Conservation (phyloP, 371 early-diverging fungal species). For the Blastocladiella emersonii region DNA sequence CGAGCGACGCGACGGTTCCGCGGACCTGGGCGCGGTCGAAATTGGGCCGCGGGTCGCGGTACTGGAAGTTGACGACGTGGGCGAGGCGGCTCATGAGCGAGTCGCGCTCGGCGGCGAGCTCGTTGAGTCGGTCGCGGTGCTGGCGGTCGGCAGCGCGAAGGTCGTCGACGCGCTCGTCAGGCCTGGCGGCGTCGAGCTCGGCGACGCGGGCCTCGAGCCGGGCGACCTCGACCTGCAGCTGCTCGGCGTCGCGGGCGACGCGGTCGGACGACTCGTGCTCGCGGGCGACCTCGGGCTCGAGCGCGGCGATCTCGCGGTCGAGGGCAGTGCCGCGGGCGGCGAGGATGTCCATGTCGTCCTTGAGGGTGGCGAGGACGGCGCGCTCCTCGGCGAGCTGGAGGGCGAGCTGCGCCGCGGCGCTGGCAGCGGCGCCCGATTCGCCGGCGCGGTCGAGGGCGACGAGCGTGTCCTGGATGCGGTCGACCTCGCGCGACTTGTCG, state of each 20-base stretch:
- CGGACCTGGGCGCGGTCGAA: conserved; percentile 82
- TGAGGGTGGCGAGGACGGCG: neutral
- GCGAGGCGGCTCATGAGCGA: too few species aligned
- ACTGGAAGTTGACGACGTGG: conserved; percentile 22
- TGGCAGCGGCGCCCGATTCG: neutral
- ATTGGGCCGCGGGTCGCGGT: conserved; percentile 21
- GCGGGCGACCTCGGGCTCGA: neutral
- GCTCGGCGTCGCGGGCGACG: neutral
- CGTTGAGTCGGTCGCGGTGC: too few species aligned
- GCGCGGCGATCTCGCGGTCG: neutral
- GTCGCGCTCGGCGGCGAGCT: too few species aligned
- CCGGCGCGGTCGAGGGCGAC: neutral
- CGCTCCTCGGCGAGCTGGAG: neutral
- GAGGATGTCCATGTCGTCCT: neutral
- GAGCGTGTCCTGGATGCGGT: neutral
- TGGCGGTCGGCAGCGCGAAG: too few species aligned
- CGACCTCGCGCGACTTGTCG: neutral
- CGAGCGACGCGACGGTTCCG: conserved; percentile 81
- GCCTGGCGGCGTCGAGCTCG: too few species aligned
- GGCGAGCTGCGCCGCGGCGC: neutral
- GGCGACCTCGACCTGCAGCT: neutral
- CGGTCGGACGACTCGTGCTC: neutral
- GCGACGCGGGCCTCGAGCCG: neutral
- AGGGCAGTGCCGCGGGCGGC: neutral
- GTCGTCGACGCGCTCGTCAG: too few species aligned